Evolutionary conservation across 1,139 yeast species (phyloP).

Genomic region (Blastobotrys arbuscula): DNA sequence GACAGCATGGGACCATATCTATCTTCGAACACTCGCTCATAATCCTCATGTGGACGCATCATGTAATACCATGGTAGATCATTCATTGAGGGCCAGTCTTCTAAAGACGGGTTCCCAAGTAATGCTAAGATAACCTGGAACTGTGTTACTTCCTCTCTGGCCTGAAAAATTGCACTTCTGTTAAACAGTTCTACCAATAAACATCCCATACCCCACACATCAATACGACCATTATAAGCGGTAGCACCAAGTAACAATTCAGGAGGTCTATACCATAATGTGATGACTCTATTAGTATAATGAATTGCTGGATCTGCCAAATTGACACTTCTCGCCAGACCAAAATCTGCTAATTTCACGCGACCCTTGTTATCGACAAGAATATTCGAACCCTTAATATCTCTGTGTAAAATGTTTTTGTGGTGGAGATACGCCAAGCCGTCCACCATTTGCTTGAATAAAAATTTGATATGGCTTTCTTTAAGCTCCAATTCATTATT

Average conservation of each 20-base stretch:
- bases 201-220: slow-evolving; percentile 97
- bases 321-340: slow-evolving; percentile 61
- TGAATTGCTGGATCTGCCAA: slow-evolving; percentile 30
- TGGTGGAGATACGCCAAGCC: slow-evolving; percentile 80
- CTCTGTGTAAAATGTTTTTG: slow-evolving; percentile 80
- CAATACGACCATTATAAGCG: slow-evolving; percentile 83
- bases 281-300: slow-evolving; percentile 90
- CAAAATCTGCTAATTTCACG: slow-evolving; percentile 88
- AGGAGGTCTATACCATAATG: slow-evolving; percentile 97
- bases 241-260: slow-evolving; percentile 88
- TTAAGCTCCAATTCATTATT: slow-evolving; percentile 64
- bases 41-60: slow-evolving; percentile 55
- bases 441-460: slow-evolving; percentile 69
- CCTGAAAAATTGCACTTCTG: slow-evolving; percentile 74
- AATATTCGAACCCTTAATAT: slow-evolving; percentile 90
- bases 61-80: slow-evolving; percentile 90
- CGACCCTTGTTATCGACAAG: slow-evolving; percentile 66
- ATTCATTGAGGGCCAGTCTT: slow-evolving; percentile 74
- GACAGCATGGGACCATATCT: slow-evolving; percentile 39
- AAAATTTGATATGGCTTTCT: slow-evolving; percentile 66
- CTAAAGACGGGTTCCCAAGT: slow-evolving; percentile 78
- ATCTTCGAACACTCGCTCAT: slow-evolving; percentile 41
- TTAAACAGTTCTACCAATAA: slow-evolving; percentile 75
- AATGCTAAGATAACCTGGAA: slow-evolving; percentile 66
- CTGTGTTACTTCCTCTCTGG: slow-evolving; percentile 83